Evolutionary conservation across 2,329 filamentous ascomycete genomes (phyloP), one percentile per base, ranked within the genome.

Genomic region (Simplicillium aogashimaense): DNA sequence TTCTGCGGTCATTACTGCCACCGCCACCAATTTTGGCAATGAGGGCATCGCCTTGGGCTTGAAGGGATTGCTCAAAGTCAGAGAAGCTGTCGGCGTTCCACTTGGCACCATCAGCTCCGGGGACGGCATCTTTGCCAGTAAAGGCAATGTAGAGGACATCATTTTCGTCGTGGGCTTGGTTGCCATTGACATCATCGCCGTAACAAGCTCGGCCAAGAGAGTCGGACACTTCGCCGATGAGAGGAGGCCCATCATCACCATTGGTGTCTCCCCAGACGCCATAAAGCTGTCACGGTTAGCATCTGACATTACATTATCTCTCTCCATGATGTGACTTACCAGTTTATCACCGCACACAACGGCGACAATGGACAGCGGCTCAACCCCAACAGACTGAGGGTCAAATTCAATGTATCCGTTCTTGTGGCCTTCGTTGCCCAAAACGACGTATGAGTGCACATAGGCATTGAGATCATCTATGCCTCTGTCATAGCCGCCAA

Each of bases 81-180:
- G 56, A 53, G 10, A 59, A 66, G 37, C 52, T 63, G 2, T 49
- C 50, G 0, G 74, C 70, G 3, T 57, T 56, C 76, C 76, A 81
- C 15, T 66, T 54, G 1, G 75, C 75, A 9, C 64, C 65, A 1
- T 56, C 53, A 4, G 59, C 55, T 0, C 74, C 74, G 0, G 74
- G 74, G 2, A 78, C 69, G 0, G 76, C 74, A 8, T 69, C 64
- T 0, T 55, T 37, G 0, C 74, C 75, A 0, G 60, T 64, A 47
- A 81, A 81, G 0, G 71, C 76, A 36, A 81, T 61, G 49, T 74
- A 81, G 16, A 81, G 54, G 1, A 80, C 70, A 49, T 81, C 74
- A n/a, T 72, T 61, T 12, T 60, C 53, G 13, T 63, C 61, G 50
- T 79, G 69, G 0, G 39, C 49, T 1, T 44, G 25, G n/a, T 45